These are phyloP conservation scores for Tetrahymena borealis DNA, from an alignment of 73 alveolate genomes.

Conservation along the genomic window DNA sequence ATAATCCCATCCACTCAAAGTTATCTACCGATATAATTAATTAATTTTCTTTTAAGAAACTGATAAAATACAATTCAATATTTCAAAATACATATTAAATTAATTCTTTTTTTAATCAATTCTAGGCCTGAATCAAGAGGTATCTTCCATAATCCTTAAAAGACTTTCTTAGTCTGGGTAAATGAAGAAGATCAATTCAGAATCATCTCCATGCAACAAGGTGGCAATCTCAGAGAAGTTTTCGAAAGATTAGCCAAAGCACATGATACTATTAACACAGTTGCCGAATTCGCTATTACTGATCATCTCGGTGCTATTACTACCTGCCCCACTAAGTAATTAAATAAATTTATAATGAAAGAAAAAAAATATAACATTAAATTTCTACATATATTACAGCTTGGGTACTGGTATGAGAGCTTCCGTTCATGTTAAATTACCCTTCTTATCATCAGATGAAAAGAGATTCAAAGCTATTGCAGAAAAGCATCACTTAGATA, in stretches of 20 bases:
- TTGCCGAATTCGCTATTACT: constrained; percentile 41
- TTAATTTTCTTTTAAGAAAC: neutral
- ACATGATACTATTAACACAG: constrained; percentile 11
- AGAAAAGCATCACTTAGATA: constrained; percentile 8
- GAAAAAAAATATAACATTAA: too few species aligned
- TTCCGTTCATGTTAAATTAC: constrained; percentile 31
- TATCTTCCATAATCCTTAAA: constrained; percentile 25
- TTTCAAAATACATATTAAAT: neutral
- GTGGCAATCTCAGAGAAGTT: constrained; percentile 19
- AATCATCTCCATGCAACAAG: constrained; percentile 1
- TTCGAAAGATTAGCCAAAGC: constrained; percentile 29
- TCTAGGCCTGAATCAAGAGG: constrained; percentile 44
- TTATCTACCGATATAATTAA: constrained; percentile 5
- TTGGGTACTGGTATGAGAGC: constrained; percentile 46
- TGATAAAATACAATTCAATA: neutral
- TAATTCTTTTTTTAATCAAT: neutral
- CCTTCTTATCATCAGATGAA: constrained; percentile 2
- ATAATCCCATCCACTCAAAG: constrained; percentile 1
- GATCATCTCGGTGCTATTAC: constrained; percentile 44
- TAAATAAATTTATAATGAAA: neutral
- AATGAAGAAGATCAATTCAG: constrained; percentile 42
- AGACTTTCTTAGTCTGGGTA: constrained; percentile 38
- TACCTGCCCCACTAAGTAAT: constrained; percentile 29
- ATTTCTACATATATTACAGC: neutral
- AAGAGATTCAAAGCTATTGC: constrained; percentile 32